Percentiles rank a stretch among this genome's conserved stretches.
These are phyloP conservation scores for Monascus purpureus DNA, from an alignment of 495 filamentous ascomycete species.

Conservation along the genomic window DNA sequence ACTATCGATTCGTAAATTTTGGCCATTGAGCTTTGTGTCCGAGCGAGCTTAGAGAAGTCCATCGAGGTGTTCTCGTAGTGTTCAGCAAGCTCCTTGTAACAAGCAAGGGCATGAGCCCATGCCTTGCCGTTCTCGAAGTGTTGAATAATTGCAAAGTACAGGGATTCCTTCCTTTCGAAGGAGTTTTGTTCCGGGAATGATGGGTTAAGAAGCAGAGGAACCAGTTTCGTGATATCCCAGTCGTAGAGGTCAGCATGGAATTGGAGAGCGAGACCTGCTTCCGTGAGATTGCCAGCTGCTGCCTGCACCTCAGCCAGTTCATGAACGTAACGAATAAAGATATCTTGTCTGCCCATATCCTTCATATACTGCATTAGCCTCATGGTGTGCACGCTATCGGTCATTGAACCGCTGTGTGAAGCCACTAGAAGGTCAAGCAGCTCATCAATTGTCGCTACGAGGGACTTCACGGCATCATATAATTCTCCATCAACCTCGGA, in stretches of 20 bases:
- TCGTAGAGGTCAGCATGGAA: slow-evolving; percentile 88
- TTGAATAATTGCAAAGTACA: slow-evolving; percentile 91
- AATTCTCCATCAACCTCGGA: slow-evolving; percentile 57
- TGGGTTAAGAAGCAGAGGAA: slow-evolving; percentile 58
- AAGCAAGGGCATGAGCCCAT: slow-evolving; percentile 80
- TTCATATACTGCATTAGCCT: slow-evolving; percentile 92
- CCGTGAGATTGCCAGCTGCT: slow-evolving; percentile 63
- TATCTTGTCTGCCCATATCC: slow-evolving; percentile 95
- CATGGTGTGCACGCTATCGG: slow-evolving; percentile 75
- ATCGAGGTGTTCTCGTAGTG: slow-evolving; percentile 84
- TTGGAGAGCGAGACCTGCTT: slow-evolving; percentile 80
- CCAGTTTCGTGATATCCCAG: slow-evolving; percentile 64
- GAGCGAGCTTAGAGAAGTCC: slow-evolving; percentile 83
- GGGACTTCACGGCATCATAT: slow-evolving; percentile 57
- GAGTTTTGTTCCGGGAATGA: slow-evolving; percentile 68
- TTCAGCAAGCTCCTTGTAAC: slow-evolving; percentile 76
- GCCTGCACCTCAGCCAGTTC: slow-evolving; percentile 73
- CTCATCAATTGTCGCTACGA: slow-evolving; percentile 76
- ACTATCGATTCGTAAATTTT: slow-evolving; percentile 80
- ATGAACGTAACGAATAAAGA: slow-evolving; percentile 93
- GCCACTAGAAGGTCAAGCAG: slow-evolving; percentile 84
- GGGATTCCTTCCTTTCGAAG: slow-evolving; percentile 83
- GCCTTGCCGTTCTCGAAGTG: slow-evolving; percentile 85
- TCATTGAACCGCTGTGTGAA: slow-evolving; percentile 70
- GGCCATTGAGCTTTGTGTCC: slow-evolving; percentile 82